These are phyloP conservation scores for Penicillium nordicum DNA, from an alignment of 2,329 filamentous ascomycete species.

Conservation along the genomic window DNA sequence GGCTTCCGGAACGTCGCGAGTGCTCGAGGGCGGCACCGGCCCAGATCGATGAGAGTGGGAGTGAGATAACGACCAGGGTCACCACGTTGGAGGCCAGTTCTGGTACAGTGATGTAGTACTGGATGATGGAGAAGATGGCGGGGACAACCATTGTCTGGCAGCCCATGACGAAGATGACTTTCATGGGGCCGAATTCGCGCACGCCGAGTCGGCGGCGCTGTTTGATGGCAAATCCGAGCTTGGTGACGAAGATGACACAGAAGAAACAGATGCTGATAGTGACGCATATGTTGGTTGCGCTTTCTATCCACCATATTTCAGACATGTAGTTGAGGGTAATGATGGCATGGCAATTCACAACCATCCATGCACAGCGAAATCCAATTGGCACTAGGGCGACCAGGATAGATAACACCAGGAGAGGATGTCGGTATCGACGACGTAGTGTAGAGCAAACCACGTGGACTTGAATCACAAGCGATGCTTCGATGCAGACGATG, in stretches of 20 bases:
- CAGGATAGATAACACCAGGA: constrained; percentile 48
- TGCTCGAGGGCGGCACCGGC: constrained; percentile 45
- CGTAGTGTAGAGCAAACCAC: constrained; percentile 57
- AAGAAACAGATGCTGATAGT: constrained; percentile 60
- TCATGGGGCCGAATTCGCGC: constrained; percentile 61
- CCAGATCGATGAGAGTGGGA: constrained; percentile 67
- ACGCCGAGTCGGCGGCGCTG: constrained; percentile 57
- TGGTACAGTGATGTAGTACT: constrained; percentile 51
- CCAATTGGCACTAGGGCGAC: constrained; percentile 52
- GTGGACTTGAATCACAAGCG: constrained; percentile 60
- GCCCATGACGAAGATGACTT: constrained; percentile 65
- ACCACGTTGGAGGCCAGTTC: constrained; percentile 55
- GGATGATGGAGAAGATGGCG: constrained; percentile 59
- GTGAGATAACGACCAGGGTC: constrained; percentile 59
- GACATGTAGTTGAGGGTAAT: constrained; percentile 28
- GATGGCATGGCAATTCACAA: constrained; percentile 48
- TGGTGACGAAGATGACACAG: constrained; percentile 59
- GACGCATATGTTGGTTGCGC: constrained; percentile 49
- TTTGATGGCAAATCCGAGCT: constrained; percentile 57
- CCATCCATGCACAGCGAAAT: constrained; percentile 52
- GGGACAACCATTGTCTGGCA: constrained; percentile 65
- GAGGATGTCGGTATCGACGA: constrained; percentile 40
- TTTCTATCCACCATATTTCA: constrained; percentile 40
- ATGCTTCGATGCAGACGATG: constrained; percentile 54
- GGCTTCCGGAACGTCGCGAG: constrained; percentile 5